These are phyloP conservation scores for Canavalia gladiata DNA, from an alignment of 306 rosid genomes.

Conservation along the genomic window DNA sequence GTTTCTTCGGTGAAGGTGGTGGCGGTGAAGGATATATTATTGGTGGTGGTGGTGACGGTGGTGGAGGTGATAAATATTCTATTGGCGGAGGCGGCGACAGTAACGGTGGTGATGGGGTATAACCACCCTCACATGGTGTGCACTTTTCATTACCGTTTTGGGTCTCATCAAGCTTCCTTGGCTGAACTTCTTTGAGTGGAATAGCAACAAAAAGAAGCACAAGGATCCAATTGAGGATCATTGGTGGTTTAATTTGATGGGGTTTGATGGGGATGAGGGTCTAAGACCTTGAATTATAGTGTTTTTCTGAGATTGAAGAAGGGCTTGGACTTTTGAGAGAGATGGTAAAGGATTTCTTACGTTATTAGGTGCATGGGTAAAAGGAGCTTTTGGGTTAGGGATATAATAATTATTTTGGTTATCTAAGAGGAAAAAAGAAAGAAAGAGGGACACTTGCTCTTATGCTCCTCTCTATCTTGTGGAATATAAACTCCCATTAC, in stretches of 20 bases:
- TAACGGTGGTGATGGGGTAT: conserved; percentile 39
- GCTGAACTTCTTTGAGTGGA: conserved; percentile 43
- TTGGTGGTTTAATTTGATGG: conserved; percentile 34
- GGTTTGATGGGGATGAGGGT: conserved; percentile 9
- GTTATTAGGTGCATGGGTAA: conserved; percentile 55
- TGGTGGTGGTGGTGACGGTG: conserved; percentile 44
- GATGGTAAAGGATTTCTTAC: conserved; percentile 39
- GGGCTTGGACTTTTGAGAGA: background rate
- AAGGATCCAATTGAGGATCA: conserved; percentile 48
- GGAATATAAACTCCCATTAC: conserved; percentile 30
- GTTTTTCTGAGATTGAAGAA: conserved; percentile 10
- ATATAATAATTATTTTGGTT: background rate
- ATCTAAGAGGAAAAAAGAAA: background rate
- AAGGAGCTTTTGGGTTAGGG: conserved; percentile 26
- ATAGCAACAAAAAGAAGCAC: conserved; percentile 36
- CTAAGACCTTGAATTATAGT: background rate
- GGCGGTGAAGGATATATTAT: conserved; percentile 37
- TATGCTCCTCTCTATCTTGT: conserved; percentile 10
- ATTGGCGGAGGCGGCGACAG: conserved; percentile 48
- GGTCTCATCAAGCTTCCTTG: conserved; percentile 63
- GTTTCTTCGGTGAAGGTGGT: conserved; percentile 59
- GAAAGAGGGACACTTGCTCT: background rate
- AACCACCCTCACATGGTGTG: conserved; percentile 44
- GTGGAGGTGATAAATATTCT: conserved; percentile 40
- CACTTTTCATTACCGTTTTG: conserved; percentile 42